phyloP scores from a whole-genome alignment of 176 grass and related monocot genomes.

The Triticum turgidum region DNA sequence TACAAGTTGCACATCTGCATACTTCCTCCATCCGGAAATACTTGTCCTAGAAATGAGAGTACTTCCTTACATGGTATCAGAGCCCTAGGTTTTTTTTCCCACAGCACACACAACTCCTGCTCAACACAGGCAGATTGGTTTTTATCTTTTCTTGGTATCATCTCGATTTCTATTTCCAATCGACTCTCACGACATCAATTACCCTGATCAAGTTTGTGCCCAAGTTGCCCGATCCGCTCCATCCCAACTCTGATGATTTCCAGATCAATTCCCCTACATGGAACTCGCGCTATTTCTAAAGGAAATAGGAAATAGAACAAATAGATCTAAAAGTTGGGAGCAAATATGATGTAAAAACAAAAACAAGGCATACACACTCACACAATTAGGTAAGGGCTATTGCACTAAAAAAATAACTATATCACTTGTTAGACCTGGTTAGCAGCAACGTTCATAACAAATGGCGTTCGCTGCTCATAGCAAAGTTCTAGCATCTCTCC shows the following conservation, averaged over 20 bases:
- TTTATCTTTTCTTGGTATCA: background rate
- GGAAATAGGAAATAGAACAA: background rate
- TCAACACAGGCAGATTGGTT: background rate
- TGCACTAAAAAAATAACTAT: constrained; percentile 19
- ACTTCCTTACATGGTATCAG: background rate
- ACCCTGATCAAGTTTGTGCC: background rate
- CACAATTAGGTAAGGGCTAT: background rate
- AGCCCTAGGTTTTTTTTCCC: background rate
- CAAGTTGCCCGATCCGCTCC: background rate
- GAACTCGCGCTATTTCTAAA: background rate
- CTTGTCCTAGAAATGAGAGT: no score
- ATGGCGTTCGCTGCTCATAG: constrained; percentile 78
- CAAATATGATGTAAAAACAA: background rate
- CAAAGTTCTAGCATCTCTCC: constrained; percentile 96
- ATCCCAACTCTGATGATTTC: background rate
- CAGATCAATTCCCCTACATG: background rate
- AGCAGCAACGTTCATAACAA: constrained; percentile 69
- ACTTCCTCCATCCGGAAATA: background rate
- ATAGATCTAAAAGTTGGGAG: background rate
- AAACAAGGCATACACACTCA: constrained; percentile 16
- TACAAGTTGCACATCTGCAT: background rate
- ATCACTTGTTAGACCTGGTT: constrained; percentile 57
- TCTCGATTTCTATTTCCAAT: background rate
- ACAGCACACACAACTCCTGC: background rate
- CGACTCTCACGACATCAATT: background rate